Evolutionary conservation across 352 stramenopile species (phyloP), one percentile per base, ranked within the genome.

Genomic region (Phytophthora sansomeana): DNA sequence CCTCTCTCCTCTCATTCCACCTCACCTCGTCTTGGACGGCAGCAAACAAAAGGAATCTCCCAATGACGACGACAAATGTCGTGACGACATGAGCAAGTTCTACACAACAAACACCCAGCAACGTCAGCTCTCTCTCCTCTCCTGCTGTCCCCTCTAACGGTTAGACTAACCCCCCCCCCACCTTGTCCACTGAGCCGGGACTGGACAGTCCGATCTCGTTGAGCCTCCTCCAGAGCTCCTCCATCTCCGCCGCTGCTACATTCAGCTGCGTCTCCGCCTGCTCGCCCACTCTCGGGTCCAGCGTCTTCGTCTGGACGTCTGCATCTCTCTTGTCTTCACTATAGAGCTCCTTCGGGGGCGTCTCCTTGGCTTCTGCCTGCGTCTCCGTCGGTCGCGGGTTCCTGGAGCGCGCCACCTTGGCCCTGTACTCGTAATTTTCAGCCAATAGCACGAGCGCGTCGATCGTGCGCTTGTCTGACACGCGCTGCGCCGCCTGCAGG

Each of bases 11-110:
- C 26, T 41, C 21, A 21, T 6, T n/a, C 48, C 8, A 29, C 26
- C 30, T 8, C 56, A 89, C 80, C 83, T 83, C 28, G 74, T 66
- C 63, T 94, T 92, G 1, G 80, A 80, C 4, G 88, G 88, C 21
- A 96, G 56, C 19, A 96, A 49, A 67, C 84, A 96, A 56, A 96
- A 96, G 9, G 88, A 96, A 62, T 96, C 88, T 7, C 88, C 88
- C 5, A 96, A 59, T 1, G 87, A 91, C 32, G 88, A 96, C 16
- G 86, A 94, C 9, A 94, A 67, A 55, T 94, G 86, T 6, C 84
- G 74, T 8, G 86, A 94, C 28, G 84, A 89, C 78, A 91, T 90
- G 4, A 94, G 58, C 41, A 93, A 46, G 24, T 92, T 89, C 72
- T 75, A 41, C 69, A 83, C 41, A 72, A 55, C 21, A 55, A 47